These are phyloP conservation scores for Stevia rebaudiana DNA, from an alignment of 140 eudicot species.

Conservation along the genomic window DNA sequence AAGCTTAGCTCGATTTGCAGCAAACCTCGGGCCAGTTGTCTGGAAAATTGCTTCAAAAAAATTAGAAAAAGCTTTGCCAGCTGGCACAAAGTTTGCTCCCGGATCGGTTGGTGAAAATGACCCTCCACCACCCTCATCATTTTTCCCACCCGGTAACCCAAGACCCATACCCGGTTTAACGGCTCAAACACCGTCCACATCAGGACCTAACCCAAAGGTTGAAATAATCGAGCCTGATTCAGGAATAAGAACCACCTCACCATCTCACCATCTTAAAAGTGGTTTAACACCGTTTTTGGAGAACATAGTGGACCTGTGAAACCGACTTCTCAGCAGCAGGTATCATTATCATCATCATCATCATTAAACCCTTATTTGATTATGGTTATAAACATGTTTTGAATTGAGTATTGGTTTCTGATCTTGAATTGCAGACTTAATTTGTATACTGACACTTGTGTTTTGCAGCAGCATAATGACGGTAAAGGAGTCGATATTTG, in stretches of 20 bases:
- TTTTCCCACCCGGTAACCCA: slow-evolving; percentile 31
- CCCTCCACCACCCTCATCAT: slow-evolving; percentile 33
- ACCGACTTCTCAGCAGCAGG: slow-evolving; percentile 34
- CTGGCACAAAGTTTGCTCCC: slow-evolving; percentile 72
- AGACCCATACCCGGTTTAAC: slow-evolving; percentile 22
- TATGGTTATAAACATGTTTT: neutral
- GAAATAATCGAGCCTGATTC: slow-evolving; percentile 30
- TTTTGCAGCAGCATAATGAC: slow-evolving; percentile 17
- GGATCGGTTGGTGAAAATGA: slow-evolving; percentile 70
- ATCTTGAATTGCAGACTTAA: slow-evolving; percentile 15
- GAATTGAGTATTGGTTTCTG: neutral
- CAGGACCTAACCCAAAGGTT: slow-evolving; percentile 30
- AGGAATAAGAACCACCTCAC: slow-evolving; percentile 20
- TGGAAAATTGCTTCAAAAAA: slow-evolving; percentile 81
- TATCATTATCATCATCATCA: too few relatives aligned
- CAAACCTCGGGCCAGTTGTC: slow-evolving; percentile 73
- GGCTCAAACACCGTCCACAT: slow-evolving; percentile 27
- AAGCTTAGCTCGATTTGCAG: slow-evolving; percentile 90
- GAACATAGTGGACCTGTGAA: slow-evolving; percentile 11
- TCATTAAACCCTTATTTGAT: slow-evolving; percentile 25
- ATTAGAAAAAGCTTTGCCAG: slow-evolving; percentile 52
- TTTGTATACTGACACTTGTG: neutral
- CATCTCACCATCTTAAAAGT: slow-evolving; percentile 28
- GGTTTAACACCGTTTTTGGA: slow-evolving; percentile 44
- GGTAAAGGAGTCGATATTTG: slow-evolving; percentile 4